Evolutionary conservation across 2,329 filamentous ascomycete species (phyloP).

Genomic region (Colletotrichum nymphaeae): DNA sequence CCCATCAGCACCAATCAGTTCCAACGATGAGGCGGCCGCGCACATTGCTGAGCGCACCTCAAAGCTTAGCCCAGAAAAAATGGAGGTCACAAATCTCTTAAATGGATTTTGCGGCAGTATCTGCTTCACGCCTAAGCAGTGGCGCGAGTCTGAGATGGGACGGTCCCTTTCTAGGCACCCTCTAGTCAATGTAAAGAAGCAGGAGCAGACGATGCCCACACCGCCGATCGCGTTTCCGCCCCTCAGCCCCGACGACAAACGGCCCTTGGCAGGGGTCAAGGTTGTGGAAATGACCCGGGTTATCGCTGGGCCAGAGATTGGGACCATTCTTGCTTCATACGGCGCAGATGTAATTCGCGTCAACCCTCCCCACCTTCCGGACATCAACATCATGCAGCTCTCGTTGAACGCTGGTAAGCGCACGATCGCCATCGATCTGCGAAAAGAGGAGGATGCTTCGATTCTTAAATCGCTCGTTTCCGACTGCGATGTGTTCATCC

Average conservation of each 20-base stretch:
- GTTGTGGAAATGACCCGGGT: conserved; percentile 62
- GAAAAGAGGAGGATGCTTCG: conserved; percentile 50
- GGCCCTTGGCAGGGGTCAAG: conserved; percentile 57
- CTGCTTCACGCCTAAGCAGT: conserved; percentile 25
- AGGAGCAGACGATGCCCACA: conserved; percentile 48
- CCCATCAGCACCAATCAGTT: conserved; percentile 3
- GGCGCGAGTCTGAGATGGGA: conserved; percentile 30
- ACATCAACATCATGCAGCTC: conserved; percentile 52
- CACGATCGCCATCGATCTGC: conserved; percentile 59
- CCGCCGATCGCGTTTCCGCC: conserved; percentile 46
- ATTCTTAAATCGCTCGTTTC: conserved; percentile 54
- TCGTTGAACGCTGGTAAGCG: conserved; percentile 60
- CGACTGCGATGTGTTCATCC: conserved; percentile 64
- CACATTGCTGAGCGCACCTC: conserved; percentile 18
- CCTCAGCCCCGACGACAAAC: conserved; percentile 41
- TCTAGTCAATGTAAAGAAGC: conserved; percentile 51
- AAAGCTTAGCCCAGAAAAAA: conserved; percentile 26
- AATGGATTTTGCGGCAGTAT: conserved; percentile 30
- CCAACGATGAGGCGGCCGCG: conserved; percentile 18
- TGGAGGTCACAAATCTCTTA: conserved; percentile 26
- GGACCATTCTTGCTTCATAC: conserved; percentile 53
- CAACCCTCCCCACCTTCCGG: conserved; percentile 54
- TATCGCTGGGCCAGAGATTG: conserved; percentile 60
- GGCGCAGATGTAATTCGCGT: conserved; percentile 60
- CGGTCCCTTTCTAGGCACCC: conserved; percentile 20